Conservation (phyloP, 768 basidiomycete species). For the Termitomyces sp. region DNA sequence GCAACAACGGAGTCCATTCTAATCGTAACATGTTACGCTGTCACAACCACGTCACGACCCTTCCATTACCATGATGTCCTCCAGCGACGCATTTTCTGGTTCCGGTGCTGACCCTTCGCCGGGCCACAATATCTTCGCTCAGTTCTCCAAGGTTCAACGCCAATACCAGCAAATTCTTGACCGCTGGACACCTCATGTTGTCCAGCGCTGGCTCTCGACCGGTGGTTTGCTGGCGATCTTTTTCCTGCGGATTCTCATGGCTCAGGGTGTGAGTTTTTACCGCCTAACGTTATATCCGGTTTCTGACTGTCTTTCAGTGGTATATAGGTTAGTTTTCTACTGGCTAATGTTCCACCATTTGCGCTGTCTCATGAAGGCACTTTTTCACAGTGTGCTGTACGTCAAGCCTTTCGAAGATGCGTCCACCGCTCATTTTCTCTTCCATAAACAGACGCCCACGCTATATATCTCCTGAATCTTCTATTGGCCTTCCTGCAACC, state of each 20-base stretch:
- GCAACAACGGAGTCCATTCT: conserved; percentile 16
- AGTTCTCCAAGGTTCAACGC: conserved; percentile 55
- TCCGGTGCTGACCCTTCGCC: conserved; percentile 43
- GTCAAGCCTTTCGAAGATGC: conserved; percentile 25
- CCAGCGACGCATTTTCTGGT: conserved; percentile 32
- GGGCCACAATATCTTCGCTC: conserved; percentile 42
- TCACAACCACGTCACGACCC: conserved; percentile 17
- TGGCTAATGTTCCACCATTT: neutral
- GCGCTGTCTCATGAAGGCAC: neutral
- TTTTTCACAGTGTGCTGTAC: conserved; percentile 59
- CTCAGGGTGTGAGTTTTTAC: conserved; percentile 75
- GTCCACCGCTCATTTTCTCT: conserved; percentile 7
- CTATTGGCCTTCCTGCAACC: conserved; percentile 97
- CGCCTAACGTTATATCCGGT: neutral
- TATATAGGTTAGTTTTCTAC: conserved; percentile 72
- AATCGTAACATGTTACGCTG: conserved; percentile 8
- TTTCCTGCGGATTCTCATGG: conserved; percentile 77
- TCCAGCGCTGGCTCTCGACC: conserved; percentile 88
- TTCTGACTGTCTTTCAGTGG: conserved; percentile 52
- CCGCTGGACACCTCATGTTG: conserved; percentile 83
- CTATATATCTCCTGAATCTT: conserved; percentile 94
- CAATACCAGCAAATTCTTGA: conserved; percentile 90
- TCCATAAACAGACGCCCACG: conserved; percentile 66
- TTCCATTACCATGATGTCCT: conserved; percentile 43
- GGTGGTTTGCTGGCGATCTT: conserved; percentile 71